phyloP scores from a whole-genome alignment of 306 rosid genomes.

The Prunus dulcis region DNA sequence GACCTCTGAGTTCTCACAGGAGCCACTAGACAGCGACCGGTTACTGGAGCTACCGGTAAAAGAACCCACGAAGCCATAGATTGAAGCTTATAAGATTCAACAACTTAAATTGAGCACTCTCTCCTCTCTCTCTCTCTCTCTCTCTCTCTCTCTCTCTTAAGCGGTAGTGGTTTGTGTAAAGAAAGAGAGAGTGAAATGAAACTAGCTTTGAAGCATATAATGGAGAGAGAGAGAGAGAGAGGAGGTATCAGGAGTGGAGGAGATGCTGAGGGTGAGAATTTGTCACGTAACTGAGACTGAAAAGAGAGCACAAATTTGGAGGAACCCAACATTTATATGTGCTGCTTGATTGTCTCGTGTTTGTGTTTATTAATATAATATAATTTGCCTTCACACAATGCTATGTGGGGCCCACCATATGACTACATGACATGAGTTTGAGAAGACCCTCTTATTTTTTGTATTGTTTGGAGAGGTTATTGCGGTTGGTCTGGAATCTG shows the following conservation, averaged over 20 bases:
- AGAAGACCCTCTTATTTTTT: too few species aligned
- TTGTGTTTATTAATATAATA: not conserved
- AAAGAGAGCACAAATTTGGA: not conserved
- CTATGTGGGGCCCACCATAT: not conserved
- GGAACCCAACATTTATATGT: not conserved
- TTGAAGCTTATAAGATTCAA: not conserved
- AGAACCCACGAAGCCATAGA: conserved; percentile 67
- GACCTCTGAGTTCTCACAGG: conserved; percentile 28
- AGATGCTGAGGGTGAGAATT: conserved; percentile 51
- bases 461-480: too few species aligned
- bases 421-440: not conserved
- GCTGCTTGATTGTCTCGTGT: not conserved
- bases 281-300: conserved; percentile 49
- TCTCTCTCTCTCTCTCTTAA: not conserved
- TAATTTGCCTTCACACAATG: not conserved
- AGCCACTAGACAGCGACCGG: conserved; percentile 34
- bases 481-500: not conserved
- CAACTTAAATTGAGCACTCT: conserved; percentile 11
- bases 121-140: not conserved
- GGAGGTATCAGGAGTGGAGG: conserved; percentile 45
- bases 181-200: conserved; percentile 10
- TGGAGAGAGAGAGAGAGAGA: conserved; percentile 1
- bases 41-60: conserved; percentile 47
- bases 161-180: not conserved
- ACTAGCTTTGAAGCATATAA: not conserved